phyloP scores from a whole-genome alignment of 495 filamentous ascomycete species.

The Penicillium psychrofluorescens region DNA sequence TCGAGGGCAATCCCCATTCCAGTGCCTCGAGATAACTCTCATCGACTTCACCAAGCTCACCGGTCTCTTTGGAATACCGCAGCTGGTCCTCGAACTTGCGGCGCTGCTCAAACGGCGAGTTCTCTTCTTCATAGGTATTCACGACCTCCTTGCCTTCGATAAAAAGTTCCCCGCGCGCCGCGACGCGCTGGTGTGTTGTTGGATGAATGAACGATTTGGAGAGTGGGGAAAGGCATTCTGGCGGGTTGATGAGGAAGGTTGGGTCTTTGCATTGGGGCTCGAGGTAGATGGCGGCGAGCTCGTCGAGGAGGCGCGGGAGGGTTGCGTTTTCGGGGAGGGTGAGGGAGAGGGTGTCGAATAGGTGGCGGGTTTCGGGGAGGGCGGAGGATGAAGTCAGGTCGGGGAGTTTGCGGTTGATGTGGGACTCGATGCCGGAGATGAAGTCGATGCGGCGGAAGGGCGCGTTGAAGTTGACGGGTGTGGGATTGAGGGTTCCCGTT shows the following conservation, averaged over 20 bases:
- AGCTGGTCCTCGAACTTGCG: constrained; percentile 69
- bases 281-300: constrained; percentile 67
- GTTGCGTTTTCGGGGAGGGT: constrained; percentile 46
- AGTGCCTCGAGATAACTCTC: constrained; percentile 78
- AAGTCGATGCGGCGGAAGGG: constrained; percentile 70
- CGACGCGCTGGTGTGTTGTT: constrained; percentile 56
- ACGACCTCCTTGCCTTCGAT: constrained; percentile 71
- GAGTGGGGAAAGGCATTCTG: constrained; percentile 84
- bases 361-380: constrained; percentile 40
- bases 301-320: constrained; percentile 78
- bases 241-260: constrained; percentile 89
- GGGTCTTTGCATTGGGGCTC: constrained; percentile 64
- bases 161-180: constrained; percentile 85
- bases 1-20: constrained; percentile 84
- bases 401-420: constrained; percentile 58
- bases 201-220: constrained; percentile 71
- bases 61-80: constrained; percentile 27
- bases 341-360: constrained; percentile 52
- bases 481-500: constrained; percentile 38
- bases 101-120: constrained; percentile 80
- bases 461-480: constrained; percentile 49
- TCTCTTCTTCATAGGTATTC: constrained; percentile 98
- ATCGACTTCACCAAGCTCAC: constrained; percentile 51
- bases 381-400: constrained; percentile 53
- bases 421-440: constrained; percentile 66